Evolutionary conservation across 306 rosid genomes (phyloP).

Genomic region (Urtica urens): DNA sequence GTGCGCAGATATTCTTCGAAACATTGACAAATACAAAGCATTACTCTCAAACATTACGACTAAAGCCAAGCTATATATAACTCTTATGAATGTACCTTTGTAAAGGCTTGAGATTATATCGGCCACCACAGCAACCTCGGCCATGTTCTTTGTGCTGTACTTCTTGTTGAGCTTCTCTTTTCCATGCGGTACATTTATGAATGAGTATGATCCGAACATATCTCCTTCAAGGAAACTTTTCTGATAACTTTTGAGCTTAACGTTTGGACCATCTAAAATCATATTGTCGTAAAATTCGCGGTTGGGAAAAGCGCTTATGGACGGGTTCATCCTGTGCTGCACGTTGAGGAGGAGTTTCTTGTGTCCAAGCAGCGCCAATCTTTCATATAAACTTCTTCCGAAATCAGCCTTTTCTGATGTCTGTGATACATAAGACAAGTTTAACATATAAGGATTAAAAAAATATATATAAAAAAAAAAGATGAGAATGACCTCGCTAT

Average conservation of each 20-base stretch:
- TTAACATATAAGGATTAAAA: not conserved
- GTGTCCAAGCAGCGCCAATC: constrained; percentile 21
- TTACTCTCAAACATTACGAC: not conserved
- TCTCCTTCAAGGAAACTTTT: constrained; percentile 15
- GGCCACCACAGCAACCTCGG: constrained; percentile 33
- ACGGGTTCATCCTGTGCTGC: constrained; percentile 36
- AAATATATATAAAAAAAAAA: not conserved
- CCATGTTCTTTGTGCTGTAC: constrained; percentile 18
- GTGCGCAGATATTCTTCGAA: not conserved
- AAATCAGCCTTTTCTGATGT: constrained; percentile 12
- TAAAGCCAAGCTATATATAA: too few species aligned
- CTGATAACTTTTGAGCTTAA: constrained; percentile 1
- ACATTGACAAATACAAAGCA: not conserved
- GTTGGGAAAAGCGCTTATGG: constrained; percentile 31
- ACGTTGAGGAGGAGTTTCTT: constrained; percentile 26
- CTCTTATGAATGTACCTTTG: constrained; percentile 17
- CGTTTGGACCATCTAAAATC: constrained; percentile 18
- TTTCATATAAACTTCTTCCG: constrained; percentile 33
- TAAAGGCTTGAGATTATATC: constrained; percentile 37
- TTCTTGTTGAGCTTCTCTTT: constrained; percentile 11
- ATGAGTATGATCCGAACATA: constrained; percentile 25
- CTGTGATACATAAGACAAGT: not conserved
- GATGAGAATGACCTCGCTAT: constrained; percentile 40
- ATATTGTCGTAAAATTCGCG: constrained; percentile 16
- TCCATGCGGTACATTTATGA: constrained; percentile 22